A percentile compares a stretch with the other conserved stretches of the same genome.
These are phyloP conservation scores for Neostapfia colusana DNA, from an alignment of 176 grass and related monocot species.

Conservation along the genomic window DNA sequence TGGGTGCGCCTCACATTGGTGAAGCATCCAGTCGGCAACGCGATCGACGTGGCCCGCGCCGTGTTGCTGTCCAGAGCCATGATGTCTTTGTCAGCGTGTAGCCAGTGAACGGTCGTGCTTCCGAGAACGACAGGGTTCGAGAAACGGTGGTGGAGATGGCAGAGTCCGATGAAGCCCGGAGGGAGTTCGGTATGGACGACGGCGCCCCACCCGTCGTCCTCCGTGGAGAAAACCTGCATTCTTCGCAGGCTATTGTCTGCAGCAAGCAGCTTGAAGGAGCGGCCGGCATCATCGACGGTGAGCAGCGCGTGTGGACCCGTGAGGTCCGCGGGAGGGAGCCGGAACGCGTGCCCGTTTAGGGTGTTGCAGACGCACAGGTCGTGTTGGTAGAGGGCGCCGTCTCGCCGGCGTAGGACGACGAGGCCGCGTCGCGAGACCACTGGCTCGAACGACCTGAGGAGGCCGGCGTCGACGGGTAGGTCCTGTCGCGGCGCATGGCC, in stretches of 20 bases:
- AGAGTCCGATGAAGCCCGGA: too few relatives aligned
- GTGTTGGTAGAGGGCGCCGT: too few relatives aligned
- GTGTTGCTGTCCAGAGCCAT: background rate
- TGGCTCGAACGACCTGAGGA: background rate
- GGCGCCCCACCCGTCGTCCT: too few relatives aligned
- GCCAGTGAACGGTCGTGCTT: background rate
- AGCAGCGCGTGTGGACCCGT: background rate
- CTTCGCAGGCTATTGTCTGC: background rate
- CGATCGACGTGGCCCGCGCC: background rate
- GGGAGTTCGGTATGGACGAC: too few relatives aligned
- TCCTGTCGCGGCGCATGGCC: background rate
- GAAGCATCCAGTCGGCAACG: background rate
- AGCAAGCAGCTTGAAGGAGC: slow-evolving; percentile 21
- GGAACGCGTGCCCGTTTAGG: background rate
- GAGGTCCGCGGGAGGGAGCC: background rate
- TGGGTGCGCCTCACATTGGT: background rate
- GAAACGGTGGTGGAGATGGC: too few relatives aligned
- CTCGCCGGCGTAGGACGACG: background rate
- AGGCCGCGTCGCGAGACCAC: slow-evolving; percentile 5
- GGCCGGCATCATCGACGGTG: background rate
- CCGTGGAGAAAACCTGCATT: too few relatives aligned
- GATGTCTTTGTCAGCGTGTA: background rate
- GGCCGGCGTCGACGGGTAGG: slow-evolving; percentile 4
- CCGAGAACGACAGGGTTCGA: background rate
- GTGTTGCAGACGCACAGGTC: slow-evolving; percentile 26